Conservation (phyloP, 1,284 basidiomycete genomes). For the Puccinia novopanici region DNA sequence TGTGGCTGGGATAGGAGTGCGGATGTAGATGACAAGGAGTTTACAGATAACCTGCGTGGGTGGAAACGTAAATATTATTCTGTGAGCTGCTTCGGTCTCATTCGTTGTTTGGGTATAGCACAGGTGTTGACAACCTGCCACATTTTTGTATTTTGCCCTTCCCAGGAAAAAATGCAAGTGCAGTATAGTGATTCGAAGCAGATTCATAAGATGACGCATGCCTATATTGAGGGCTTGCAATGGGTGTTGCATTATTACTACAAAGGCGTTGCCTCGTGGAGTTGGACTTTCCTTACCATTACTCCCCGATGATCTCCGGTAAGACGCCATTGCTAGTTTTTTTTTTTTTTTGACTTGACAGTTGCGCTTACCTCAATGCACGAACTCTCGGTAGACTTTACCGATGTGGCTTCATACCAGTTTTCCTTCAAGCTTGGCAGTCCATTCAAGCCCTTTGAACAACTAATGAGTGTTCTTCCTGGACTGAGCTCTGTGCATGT, state of each 20-base stretch:
- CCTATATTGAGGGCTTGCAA: slow-evolving; percentile 59
- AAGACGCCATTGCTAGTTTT: too few species aligned
- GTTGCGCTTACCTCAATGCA: too few species aligned
- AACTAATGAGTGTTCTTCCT: slow-evolving; percentile 97
- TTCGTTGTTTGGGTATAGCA: not conserved
- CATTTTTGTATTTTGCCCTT: slow-evolving; percentile 11
- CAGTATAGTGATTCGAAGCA: slow-evolving; percentile 67
- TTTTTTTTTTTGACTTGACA: too few species aligned
- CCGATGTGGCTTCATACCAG: slow-evolving; percentile 72
- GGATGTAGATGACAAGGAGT: not conserved
- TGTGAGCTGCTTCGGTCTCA: not conserved
- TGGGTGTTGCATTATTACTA: slow-evolving; percentile 61
- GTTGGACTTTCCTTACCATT: slow-evolving; percentile 61
- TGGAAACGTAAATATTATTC: slow-evolving; percentile 88
- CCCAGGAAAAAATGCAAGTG: slow-evolving; percentile 78
- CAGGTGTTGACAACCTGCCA: not conserved
- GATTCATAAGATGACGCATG: slow-evolving; percentile 39
- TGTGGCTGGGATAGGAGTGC: not conserved
- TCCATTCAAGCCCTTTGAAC: slow-evolving; percentile 92
- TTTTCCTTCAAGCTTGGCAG: slow-evolving; percentile 84
- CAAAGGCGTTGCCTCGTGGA: slow-evolving; percentile 59
- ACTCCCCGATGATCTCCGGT: slow-evolving; percentile 54
- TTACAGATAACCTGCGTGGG: not conserved
- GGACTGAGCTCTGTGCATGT: slow-evolving; percentile 84
- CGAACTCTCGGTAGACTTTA: too few species aligned